A percentile compares a stretch with the other conserved stretches of the same genome.
phyloP scores from a whole-genome alignment of 2,329 filamentous ascomycete species.

The Xylariales sp. region DNA sequence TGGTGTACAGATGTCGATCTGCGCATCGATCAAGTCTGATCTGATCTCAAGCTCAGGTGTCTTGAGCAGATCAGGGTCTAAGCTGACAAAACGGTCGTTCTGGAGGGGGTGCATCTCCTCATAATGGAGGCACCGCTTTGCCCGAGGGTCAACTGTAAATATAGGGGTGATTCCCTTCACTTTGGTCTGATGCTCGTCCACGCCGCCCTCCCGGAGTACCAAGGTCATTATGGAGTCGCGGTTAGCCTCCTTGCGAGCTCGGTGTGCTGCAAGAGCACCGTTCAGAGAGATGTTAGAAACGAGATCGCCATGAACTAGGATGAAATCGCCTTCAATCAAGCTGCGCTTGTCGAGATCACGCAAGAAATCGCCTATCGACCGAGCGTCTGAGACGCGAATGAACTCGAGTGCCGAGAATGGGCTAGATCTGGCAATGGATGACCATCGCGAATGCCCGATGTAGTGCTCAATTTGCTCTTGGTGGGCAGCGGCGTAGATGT shows the following conservation, averaged over 20 bases:
- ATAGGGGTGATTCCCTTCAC: conserved; percentile 70
- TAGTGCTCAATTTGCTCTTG: conserved; percentile 84
- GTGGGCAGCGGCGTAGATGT: conserved; percentile 85
- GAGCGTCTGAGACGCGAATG: conserved; percentile 76
- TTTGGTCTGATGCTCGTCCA: conserved; percentile 69
- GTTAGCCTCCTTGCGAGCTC: conserved; percentile 73
- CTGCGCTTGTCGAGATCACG: conserved; percentile 85
- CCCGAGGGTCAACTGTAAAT: conserved; percentile 80
- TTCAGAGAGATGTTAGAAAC: conserved; percentile 89
- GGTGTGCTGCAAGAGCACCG: conserved; percentile 70
- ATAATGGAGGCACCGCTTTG: conserved; percentile 84
- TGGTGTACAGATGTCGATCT: conserved; percentile 95
- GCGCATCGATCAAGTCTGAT: conserved; percentile 85
- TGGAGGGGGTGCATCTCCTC: conserved; percentile 78
- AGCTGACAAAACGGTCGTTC: conserved; percentile 59
- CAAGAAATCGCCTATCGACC: conserved; percentile 89
- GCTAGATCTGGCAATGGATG: conserved; percentile 47
- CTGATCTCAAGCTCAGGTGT: conserved; percentile 74
- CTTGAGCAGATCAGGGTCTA: conserved; percentile 77
- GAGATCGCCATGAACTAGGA: conserved; percentile 88
- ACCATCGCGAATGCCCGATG: conserved; percentile 72
- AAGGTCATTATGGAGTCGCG: conserved; percentile 98
- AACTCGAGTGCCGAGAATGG: conserved; percentile 80
- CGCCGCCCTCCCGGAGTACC: conserved; percentile 75
- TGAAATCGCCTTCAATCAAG: conserved; percentile 83